phyloP scores from a whole-genome alignment of 2,329 filamentous ascomycete species.

The Chaetomium strumarium region DNA sequence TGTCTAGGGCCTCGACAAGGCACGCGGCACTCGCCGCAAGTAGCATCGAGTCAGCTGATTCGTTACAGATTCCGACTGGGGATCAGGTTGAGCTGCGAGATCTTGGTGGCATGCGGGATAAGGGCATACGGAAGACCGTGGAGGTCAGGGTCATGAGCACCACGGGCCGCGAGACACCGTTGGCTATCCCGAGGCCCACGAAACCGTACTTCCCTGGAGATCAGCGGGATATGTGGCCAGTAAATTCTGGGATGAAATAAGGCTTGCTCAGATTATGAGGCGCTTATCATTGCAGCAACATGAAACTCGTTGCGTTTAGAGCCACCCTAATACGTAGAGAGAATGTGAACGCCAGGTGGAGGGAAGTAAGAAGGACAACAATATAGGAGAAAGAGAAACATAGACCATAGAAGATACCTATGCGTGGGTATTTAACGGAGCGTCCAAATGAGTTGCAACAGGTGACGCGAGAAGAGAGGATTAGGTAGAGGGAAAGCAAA shows the following conservation, averaged over 20 bases:
- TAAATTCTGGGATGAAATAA: background rate
- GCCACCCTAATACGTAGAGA: too few relatives aligned
- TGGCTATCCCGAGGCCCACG: background rate
- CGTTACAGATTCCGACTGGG: background rate
- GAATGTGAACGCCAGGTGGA: too few relatives aligned
- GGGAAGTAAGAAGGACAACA: too few relatives aligned
- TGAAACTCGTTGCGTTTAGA: too few relatives aligned
- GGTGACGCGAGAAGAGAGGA: too few relatives aligned
- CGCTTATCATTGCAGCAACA: too few relatives aligned
- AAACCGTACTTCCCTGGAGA: background rate
- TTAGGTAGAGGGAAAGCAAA: too few relatives aligned
- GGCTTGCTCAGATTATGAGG: background rate
- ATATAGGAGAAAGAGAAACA: too few relatives aligned
- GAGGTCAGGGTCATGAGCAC: slow-evolving; percentile 7
- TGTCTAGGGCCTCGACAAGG: background rate
- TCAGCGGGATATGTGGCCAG: background rate
- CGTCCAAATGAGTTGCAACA: too few relatives aligned
- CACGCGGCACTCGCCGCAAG: background rate
- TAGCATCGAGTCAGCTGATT: background rate
- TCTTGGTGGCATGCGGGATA: background rate
- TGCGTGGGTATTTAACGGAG: too few relatives aligned
- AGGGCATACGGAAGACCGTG: slow-evolving; percentile 12
- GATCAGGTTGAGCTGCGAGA: background rate
- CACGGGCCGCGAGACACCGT: background rate
- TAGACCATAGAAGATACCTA: too few relatives aligned